Conservation (phyloP, 805 yeast genomes). For the Lachancea quebecensis region DNA sequence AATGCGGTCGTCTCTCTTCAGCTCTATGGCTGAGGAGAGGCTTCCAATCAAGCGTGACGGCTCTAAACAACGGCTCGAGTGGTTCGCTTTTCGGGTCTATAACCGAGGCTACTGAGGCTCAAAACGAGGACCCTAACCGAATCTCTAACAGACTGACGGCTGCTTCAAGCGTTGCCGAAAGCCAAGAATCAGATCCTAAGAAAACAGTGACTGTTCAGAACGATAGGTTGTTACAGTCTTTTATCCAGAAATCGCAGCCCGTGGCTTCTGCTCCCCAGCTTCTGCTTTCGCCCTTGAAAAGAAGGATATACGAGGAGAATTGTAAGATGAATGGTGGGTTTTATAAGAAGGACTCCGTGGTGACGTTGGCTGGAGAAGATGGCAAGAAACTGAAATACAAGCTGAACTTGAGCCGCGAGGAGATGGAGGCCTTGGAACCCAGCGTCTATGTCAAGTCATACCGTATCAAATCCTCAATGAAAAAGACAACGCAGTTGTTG, state of each 20-base stretch:
- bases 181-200: slow-evolving; percentile 17
- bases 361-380: slow-evolving; percentile 29
- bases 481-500: slow-evolving; percentile 75
- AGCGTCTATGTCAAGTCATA: slow-evolving; percentile 73
- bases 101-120: slow-evolving; percentile 16
- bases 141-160: slow-evolving; percentile 21
- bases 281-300: slow-evolving; percentile 64
- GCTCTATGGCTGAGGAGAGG: not conserved
- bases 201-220: slow-evolving; percentile 29
- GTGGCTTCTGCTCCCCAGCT: slow-evolving; percentile 49
- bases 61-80: not conserved
- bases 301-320: slow-evolving; percentile 52
- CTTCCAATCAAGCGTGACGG: slow-evolving; percentile 1
- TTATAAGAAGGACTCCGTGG: slow-evolving; percentile 54
- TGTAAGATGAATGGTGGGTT: slow-evolving; percentile 58
- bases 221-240: slow-evolving; percentile 40
- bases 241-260: slow-evolving; percentile 38
- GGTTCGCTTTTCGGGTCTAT: slow-evolving; percentile 20
- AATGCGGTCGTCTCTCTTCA: not conserved
- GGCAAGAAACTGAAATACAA: slow-evolving; percentile 42
- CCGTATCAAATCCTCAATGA: slow-evolving; percentile 81
- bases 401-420: slow-evolving; percentile 52
- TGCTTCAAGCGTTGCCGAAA: slow-evolving; percentile 13
- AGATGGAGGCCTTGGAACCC: slow-evolving; percentile 79
- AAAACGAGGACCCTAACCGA: slow-evolving; percentile 15